These are phyloP conservation scores for Dalbergia cochinchinensis DNA, from an alignment of 306 rosid genomes.

Conservation along the genomic window DNA sequence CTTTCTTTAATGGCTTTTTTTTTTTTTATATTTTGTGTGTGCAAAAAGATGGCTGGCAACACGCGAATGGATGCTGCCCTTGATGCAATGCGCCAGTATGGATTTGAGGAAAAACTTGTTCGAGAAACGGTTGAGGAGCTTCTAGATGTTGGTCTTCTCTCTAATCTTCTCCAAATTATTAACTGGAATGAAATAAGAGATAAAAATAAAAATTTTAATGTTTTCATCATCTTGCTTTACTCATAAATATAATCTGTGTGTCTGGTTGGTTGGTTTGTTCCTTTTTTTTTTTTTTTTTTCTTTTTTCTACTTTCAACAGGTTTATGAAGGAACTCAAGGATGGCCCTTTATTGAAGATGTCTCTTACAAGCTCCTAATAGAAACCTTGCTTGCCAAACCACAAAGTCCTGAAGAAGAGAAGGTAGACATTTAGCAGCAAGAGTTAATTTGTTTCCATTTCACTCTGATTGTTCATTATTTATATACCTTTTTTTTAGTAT, in stretches of 20 bases:
- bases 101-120: conserved; percentile 44
- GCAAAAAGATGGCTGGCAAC: conserved; percentile 22
- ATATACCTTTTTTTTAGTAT: neutral
- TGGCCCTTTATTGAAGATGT: conserved; percentile 60
- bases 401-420: conserved; percentile 26
- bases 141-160: conserved; percentile 50
- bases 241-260: neutral
- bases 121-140: conserved; percentile 46
- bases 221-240: conserved; percentile 17
- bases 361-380: conserved; percentile 52
- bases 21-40: conserved; percentile 26
- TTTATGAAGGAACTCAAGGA: conserved; percentile 57
- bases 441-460: conserved; percentile 9
- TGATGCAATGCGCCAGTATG: conserved; percentile 50
- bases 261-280: neutral
- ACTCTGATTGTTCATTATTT: neutral
- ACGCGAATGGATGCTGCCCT: conserved; percentile 56
- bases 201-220: neutral
- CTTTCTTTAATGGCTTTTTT: neutral
- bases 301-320: conserved; percentile 44
- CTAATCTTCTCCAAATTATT: neutral
- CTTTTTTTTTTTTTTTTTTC: no score
- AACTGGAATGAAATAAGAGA: neutral
- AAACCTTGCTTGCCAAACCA: conserved; percentile 52
- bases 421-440: conserved; percentile 23